Evolutionary conservation across 2,329 filamentous ascomycete genomes (phyloP).

Genomic region (Beauveria australis): DNA sequence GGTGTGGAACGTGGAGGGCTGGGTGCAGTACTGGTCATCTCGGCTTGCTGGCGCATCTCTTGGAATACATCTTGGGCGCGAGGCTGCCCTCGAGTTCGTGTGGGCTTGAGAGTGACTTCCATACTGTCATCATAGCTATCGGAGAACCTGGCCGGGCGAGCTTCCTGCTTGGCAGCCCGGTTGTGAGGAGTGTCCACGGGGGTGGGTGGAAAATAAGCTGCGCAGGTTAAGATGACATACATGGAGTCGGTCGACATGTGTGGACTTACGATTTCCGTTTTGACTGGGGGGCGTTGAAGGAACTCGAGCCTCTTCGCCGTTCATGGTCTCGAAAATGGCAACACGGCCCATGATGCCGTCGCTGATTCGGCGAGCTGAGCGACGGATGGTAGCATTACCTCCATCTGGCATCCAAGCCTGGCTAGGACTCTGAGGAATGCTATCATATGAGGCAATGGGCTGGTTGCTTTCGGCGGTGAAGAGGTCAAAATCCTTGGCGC

Average conservation of each 20-base stretch:
- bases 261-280: constrained; percentile 47
- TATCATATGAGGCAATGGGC: constrained; percentile 42
- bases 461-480: constrained; percentile 38
- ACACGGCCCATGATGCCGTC: constrained; percentile 54
- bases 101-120: constrained; percentile 57
- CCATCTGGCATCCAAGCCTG: constrained; percentile 45
- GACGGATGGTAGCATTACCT: constrained; percentile 34
- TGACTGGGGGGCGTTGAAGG: constrained; percentile 57
- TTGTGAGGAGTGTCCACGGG: constrained; percentile 56
- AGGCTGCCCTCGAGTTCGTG: constrained; percentile 32
- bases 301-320: constrained; percentile 35
- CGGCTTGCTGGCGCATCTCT: constrained; percentile 48
- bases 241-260: not conserved
- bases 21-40: constrained; percentile 40
- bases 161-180: constrained; percentile 33
- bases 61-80: constrained; percentile 47
- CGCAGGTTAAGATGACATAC: not conserved
- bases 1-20: constrained; percentile 47
- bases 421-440: constrained; percentile 39
- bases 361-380: constrained; percentile 43
- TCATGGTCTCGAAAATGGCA: constrained; percentile 49
- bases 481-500: constrained; percentile 41
- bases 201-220: constrained; percentile 59
- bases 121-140: constrained; percentile 58
- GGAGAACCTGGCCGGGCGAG: constrained; percentile 42